phyloP scores from a whole-genome alignment of 345 rosid genomes.

The Corchorus olitorius region DNA sequence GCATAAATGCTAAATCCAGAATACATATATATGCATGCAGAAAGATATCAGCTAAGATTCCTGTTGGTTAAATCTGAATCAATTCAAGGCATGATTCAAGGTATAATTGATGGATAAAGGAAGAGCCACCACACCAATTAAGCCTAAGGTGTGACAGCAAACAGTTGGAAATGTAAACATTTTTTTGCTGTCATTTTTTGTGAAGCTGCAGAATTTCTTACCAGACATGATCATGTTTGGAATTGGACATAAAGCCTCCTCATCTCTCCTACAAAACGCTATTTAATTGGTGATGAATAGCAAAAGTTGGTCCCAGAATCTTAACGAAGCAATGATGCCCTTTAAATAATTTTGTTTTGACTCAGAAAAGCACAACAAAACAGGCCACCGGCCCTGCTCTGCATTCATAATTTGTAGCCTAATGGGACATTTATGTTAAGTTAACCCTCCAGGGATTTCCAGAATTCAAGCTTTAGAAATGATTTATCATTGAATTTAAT shows the following conservation, averaged over 20 bases:
- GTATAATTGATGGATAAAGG: not conserved
- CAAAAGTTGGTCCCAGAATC: not conserved
- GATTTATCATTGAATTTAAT: not conserved
- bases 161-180: conserved; percentile 1
- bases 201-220: not conserved
- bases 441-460: not conserved
- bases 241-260: not conserved
- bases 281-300: not conserved
- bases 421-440: not conserved
- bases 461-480: not conserved
- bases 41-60: not conserved
- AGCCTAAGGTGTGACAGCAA: conserved; percentile 8
- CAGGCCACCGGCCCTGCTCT: not conserved
- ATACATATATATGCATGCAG: not conserved
- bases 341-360: not conserved
- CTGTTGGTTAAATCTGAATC: not conserved
- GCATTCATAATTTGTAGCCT: not conserved
- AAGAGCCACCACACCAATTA: conserved; percentile 2
- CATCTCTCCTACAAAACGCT: not conserved
- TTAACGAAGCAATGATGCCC: not conserved
- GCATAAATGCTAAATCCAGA: not conserved
- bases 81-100: conserved; percentile 14
- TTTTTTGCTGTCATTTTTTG: not conserved
- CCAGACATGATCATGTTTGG: conserved; percentile 2
- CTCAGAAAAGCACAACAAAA: not conserved